Evolutionary conservation across 163 green algal species (phyloP), one percentile per base, ranked within the genome.

Genomic region (Prototheca wickerhamii): DNA sequence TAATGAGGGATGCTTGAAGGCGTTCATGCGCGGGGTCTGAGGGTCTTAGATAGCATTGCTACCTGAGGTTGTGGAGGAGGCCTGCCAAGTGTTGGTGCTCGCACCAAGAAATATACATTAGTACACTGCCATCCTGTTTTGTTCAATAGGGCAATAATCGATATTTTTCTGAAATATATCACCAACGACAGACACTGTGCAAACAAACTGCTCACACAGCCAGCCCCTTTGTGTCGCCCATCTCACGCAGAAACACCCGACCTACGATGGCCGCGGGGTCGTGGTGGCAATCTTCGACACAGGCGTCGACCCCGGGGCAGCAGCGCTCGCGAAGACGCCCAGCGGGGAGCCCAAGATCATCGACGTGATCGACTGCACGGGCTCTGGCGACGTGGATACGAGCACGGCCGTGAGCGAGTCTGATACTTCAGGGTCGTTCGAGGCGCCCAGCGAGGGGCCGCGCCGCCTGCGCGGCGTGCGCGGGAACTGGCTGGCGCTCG

Each of bases 311-410:
- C 82, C 79, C 15, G 76, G 73, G 23, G 72, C 71, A 0, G 44
- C 46, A 8, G 72, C 68, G 18, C 60, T 82, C 58, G 57, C 70
- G 53, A 69, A 40, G 12, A 74, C 67, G 3, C 55, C 53, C 10
- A 50, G 63, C 34, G 71, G 75, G 37, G 8, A 40, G 34, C 65
- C 70, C 17, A 81, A 81, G 72, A 73, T 81, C 55, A 33, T 81
- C 1, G 89, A 96, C 63, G 59, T 95, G 4, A 72, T 96, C 2
- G 90, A 97, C 65, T 91, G 85, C 68, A 95, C 89, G 2, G 91
- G 91, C 55, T 84, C 68, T 44, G 87, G 87, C 1, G 91, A 97
- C 70, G 77, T 97, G 20, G 86, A 93, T 76, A 95, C 74, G 1
- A 82, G 68, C 2, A 78, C 61, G 15, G 58, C 65, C 18, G 1